phyloP scores from a whole-genome alignment of 768 basidiomycete genomes.

The Boletus fagicola region DNA sequence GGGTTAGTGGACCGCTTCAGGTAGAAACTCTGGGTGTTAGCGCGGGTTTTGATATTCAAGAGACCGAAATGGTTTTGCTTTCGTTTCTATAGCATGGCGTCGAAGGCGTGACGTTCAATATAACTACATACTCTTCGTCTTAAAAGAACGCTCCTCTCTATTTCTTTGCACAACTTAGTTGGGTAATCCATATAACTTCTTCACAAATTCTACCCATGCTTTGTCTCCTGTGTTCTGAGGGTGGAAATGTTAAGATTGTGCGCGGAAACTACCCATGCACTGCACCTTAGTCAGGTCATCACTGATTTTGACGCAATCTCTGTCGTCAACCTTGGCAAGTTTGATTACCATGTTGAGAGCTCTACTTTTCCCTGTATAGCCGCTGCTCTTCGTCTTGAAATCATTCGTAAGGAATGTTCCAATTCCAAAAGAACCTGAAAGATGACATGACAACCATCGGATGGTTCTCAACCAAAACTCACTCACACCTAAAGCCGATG shows the following conservation, averaged over 20 bases:
- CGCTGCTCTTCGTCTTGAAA: constrained; percentile 50
- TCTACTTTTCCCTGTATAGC: constrained; percentile 61
- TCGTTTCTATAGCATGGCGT: constrained; percentile 10
- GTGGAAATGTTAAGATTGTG: not conserved
- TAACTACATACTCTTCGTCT: not conserved
- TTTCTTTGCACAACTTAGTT: not conserved
- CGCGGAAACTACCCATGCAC: not conserved
- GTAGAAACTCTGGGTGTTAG: constrained; percentile 32
- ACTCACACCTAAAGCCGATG: constrained; percentile 64
- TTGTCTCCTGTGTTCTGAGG: constrained; percentile 68
- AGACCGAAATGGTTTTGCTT: constrained; percentile 46
- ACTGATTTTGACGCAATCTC: constrained; percentile 88
- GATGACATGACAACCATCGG: not conserved
- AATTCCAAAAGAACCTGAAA: constrained; percentile 83
- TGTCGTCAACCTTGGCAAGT: constrained; percentile 67
- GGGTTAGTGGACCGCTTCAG: constrained; percentile 36
- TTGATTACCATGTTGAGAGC: constrained; percentile 96
- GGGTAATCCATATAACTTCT: constrained; percentile 29
- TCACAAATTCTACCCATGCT: constrained; percentile 58
- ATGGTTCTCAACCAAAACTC: not conserved
- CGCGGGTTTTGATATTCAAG: constrained; percentile 44
- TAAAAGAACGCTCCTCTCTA: not conserved
- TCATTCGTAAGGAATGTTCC: constrained; percentile 94
- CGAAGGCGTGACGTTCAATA: not conserved
- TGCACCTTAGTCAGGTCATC: constrained; percentile 83